phyloP scores from a whole-genome alignment of 169 alveolate genomes.

The Ichthyophthirius multifiliis region DNA sequence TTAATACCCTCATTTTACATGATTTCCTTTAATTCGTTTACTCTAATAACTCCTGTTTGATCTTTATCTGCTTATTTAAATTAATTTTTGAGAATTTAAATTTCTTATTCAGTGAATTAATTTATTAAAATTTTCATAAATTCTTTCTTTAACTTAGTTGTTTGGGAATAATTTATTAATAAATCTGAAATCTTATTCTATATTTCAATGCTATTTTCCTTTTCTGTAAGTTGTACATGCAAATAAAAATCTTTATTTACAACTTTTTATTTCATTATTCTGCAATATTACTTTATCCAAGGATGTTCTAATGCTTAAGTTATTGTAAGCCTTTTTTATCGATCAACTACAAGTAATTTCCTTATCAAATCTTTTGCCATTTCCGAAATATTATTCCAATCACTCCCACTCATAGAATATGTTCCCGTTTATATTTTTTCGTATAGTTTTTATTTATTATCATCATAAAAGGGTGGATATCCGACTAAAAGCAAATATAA shows the following conservation, averaged over 20 bases:
- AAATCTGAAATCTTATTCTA: no score
- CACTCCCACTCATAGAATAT: slow-evolving; percentile 42
- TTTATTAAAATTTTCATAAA: slow-evolving; percentile 10
- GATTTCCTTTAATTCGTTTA: slow-evolving; percentile 7
- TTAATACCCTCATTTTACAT: slow-evolving; percentile 4
- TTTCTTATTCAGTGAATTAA: slow-evolving; percentile 3
- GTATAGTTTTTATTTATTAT: slow-evolving; percentile 60
- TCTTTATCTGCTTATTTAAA: slow-evolving; percentile 17
- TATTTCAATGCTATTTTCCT: no score
- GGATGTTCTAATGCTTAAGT: slow-evolving; percentile 54
- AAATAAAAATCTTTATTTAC: no score
- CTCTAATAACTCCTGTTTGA: slow-evolving; percentile 17
- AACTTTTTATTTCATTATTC: no score
- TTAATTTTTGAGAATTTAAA: background rate
- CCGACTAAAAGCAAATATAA: slow-evolving; percentile 79
- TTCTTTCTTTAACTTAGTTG: background rate
- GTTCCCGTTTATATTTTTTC: slow-evolving; percentile 48
- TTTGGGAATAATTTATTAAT: no score
- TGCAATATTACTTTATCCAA: no score
- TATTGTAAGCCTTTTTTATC: slow-evolving; percentile 47
- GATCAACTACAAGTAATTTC: slow-evolving; percentile 42
- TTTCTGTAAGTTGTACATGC: no score
- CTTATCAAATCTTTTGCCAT: slow-evolving; percentile 72
- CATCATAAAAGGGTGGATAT: slow-evolving; percentile 79
- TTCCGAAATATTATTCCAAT: slow-evolving; percentile 53